These are phyloP conservation scores for Hymenoscyphus linearis DNA, from an alignment of 2,329 filamentous ascomycete species.

Conservation along the genomic window DNA sequence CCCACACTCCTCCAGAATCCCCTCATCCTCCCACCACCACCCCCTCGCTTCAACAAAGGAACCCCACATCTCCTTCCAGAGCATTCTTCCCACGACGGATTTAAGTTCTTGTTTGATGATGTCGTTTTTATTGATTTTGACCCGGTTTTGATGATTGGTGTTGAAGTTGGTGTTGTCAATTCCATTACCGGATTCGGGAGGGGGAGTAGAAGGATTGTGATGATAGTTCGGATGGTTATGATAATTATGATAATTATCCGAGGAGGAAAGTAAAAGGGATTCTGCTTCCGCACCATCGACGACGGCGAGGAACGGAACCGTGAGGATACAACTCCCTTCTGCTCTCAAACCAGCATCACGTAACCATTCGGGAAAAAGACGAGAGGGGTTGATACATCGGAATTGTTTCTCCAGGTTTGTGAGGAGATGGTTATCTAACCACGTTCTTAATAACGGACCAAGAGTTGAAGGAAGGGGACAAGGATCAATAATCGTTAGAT, in stretches of 20 bases:
- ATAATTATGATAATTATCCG: no score
- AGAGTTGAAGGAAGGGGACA: constrained; percentile 49
- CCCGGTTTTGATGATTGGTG: no score
- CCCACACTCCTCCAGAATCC: constrained; percentile 50
- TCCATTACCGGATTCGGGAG: neutral
- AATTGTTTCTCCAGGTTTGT: constrained; percentile 54
- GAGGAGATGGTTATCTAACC: constrained; percentile 58
- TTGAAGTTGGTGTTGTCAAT: neutral
- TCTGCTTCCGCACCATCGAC: constrained; percentile 2
- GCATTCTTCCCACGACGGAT: constrained; percentile 47
- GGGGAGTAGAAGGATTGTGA: no score
- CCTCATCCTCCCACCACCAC: constrained; percentile 60
- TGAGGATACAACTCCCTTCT: constrained; percentile 23
- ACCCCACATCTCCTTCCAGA: constrained; percentile 60
- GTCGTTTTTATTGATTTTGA: constrained; percentile 21
- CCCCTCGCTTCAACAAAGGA: constrained; percentile 29
- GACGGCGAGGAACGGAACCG: constrained; percentile 24
- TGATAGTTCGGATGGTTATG: no score
- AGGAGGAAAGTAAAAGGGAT: neutral
- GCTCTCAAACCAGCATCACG: constrained; percentile 48
- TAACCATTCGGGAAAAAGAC: constrained; percentile 55
- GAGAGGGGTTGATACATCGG: constrained; percentile 54
- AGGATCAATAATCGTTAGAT: constrained; percentile 51
- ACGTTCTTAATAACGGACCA: constrained; percentile 52
- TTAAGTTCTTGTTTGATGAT: constrained; percentile 40